These are phyloP conservation scores for Sporisorium exsertum DNA, from an alignment of 1,284 basidiomycete species.

Conservation along the genomic window DNA sequence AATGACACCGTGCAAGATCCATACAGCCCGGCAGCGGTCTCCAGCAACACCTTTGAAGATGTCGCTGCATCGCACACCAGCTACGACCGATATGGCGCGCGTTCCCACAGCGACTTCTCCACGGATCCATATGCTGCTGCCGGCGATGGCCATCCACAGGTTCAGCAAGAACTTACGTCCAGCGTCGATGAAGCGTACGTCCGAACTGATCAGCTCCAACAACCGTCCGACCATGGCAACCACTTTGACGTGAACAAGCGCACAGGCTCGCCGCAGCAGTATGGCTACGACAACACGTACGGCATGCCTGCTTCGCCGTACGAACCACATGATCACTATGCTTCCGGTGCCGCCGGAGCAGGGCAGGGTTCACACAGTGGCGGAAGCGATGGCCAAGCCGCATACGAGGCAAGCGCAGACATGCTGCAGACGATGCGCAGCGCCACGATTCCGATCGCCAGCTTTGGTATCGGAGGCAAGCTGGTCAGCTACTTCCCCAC, in stretches of 20 bases:
- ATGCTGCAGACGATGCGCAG: slow-evolving; percentile 53
- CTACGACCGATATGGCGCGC: slow-evolving; percentile 20
- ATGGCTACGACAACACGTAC: slow-evolving; percentile 14
- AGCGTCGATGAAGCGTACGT: slow-evolving; percentile 9
- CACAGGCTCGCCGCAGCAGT: slow-evolving; percentile 28
- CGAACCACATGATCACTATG: slow-evolving; percentile 32
- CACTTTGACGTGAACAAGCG: slow-evolving; percentile 26
- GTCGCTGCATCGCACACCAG: slow-evolving; percentile 9
- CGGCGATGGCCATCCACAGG: neutral
- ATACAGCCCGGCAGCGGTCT: slow-evolving; percentile 17
- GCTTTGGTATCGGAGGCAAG: slow-evolving; percentile 66
- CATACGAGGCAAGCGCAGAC: slow-evolving; percentile 39
- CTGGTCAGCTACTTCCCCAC: slow-evolving; percentile 63
- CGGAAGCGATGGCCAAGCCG: slow-evolving; percentile 19
- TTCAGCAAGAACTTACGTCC: neutral
- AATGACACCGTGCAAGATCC: slow-evolving; percentile 11
- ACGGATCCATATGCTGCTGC: slow-evolving; percentile 21
- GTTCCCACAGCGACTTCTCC: slow-evolving; percentile 7
- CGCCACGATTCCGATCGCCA: slow-evolving; percentile 58
- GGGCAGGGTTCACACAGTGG: slow-evolving; percentile 19
- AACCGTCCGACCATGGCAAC: slow-evolving; percentile 7
- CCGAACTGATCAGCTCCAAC: neutral
- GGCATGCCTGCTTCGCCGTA: slow-evolving; percentile 32
- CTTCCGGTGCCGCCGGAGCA: slow-evolving; percentile 14
- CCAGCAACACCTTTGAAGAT: slow-evolving; percentile 4